Evolutionary conservation across 371 early-diverging fungal genomes (phyloP), one percentile per base, ranked within the genome.

Genomic region (Chytridium lagenaria): DNA sequence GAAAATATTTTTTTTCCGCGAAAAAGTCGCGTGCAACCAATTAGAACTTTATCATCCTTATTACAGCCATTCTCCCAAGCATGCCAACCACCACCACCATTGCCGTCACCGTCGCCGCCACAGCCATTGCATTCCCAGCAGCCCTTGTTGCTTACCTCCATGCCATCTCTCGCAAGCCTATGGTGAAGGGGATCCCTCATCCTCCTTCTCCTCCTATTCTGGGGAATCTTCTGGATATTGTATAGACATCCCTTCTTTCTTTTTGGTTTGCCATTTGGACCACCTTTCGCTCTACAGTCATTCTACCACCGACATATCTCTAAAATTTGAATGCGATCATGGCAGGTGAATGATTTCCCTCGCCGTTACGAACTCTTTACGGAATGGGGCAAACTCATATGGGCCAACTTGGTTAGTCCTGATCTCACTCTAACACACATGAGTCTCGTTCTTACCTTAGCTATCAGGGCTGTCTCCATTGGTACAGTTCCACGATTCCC

Each of bases 121-220:
- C 31, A 31, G 44, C 44, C 44, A 19, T 44, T 19, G 44, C 44
- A 7, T 7, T 44, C 44, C 44, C 44, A 7, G 44, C 19, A 7
- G 19, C 12, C 19, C 44, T 44, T 7, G 44, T 61, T 12, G 61
- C 61, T 7, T 61, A 61, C 61, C 36, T 61, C 5, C 61, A 61
- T 34, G 2, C 23, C 61, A 61, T 34, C 34, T 34, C 61, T 12
- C 30, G 61, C 34, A 61, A 36, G 61, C 61, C 61, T 7, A 10
- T 12, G 34, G 36, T 34, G 3, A 61, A 33, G 10, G 15, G 10
- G n/a, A 12, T 23, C 12, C 15, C 3, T 12, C 26, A 3, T 12
- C 61, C 61, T 15, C 61, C 61, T 7, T 26, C 55, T 10, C 12
- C 61, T 7, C 61, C 61, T 16, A 23, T 61, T 3, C 30, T 61